Base-by-base conservation (phyloP, 208 protist species). In the Leishmania tarentolae region DNA sequence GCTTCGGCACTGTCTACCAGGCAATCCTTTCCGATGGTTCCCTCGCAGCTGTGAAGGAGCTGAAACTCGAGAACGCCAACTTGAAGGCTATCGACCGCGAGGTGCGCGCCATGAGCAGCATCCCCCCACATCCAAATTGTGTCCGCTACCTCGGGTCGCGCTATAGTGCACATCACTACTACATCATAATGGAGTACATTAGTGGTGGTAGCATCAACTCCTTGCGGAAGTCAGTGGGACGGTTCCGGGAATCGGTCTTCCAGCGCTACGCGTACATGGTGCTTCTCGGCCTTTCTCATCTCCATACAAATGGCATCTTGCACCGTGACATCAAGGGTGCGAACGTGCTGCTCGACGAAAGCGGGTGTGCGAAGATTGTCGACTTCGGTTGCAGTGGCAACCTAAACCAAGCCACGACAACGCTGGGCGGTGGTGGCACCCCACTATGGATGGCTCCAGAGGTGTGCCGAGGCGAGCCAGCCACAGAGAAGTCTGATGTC, bases 331-430 rank as follows among this genome's bases (percentile, higher is more conserved):
- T 98, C 78, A 98, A 98, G 72, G 95, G 95, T 46, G 93, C 91
- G 7, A 98, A 98, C 83, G 93, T 98, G 50, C 85, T 98, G n/a
- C 81, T 98, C 11, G 93, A 94, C 79, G 88, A 96, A 78, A 86
- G 88, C 21, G 96, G 96, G 31, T 88, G 77, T 42, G 91, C 95
- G 8, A 99, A 99, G 84, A 95, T 99, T 80, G 96, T 93, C 24
- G 97, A 99, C 75, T 99, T 99, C 89, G 97, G 97, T 70, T 96
- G 93, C 59, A 96, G 91, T 66, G 95, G 94, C 21, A 86, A 97
- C 78, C 57, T 95, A 11, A 93, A 91, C 44, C 78, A 91, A 57
- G 57, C 73, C 0, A 86, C 84, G 40, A 86, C 78, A 50, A 93
- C 91, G 72, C 42, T 90, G 40, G 83, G 85, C 31, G 86, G 86